These are phyloP conservation scores for Oryza nivara DNA, from an alignment of 176 grass and related monocot genomes.

Conservation along the genomic window DNA sequence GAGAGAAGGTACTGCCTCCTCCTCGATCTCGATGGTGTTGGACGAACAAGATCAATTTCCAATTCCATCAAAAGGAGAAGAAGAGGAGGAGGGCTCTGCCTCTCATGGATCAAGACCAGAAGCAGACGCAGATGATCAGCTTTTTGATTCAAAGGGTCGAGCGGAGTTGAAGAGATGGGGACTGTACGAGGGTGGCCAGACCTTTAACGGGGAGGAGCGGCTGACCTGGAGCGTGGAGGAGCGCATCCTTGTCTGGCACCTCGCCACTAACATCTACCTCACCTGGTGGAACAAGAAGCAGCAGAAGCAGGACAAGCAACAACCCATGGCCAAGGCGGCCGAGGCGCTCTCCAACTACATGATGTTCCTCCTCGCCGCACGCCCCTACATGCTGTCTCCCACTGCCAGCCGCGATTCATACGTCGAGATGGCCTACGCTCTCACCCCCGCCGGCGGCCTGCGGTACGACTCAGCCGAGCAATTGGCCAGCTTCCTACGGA, in stretches of 20 bases:
- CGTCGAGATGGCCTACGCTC: background rate
- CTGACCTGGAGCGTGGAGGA: background rate
- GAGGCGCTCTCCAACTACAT: background rate
- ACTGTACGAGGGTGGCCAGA: background rate
- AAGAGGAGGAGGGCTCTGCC: too few relatives aligned
- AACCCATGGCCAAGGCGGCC: background rate
- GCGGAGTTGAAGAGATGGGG: background rate
- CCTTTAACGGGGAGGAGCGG: too few relatives aligned
- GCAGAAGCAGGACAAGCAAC: background rate
- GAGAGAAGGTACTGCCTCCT: background rate
- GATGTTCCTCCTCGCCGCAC: background rate
- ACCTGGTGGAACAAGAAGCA: background rate
- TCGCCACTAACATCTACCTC: constrained; percentile 15
- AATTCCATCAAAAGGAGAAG: too few relatives aligned
- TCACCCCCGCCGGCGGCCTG: background rate
- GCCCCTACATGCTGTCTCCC: background rate
- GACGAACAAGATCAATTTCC: too few relatives aligned
- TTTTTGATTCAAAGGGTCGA: background rate
- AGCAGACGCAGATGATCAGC: background rate
- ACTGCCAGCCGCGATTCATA: background rate
- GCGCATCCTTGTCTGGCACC: constrained; percentile 19
- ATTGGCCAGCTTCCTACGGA: background rate
- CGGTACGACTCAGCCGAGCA: background rate
- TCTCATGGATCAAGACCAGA: too few relatives aligned
- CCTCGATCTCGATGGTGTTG: too few relatives aligned